These are phyloP conservation scores for Diplotaxis tenuifolia DNA, from an alignment of 345 rosid species.

Conservation along the genomic window DNA sequence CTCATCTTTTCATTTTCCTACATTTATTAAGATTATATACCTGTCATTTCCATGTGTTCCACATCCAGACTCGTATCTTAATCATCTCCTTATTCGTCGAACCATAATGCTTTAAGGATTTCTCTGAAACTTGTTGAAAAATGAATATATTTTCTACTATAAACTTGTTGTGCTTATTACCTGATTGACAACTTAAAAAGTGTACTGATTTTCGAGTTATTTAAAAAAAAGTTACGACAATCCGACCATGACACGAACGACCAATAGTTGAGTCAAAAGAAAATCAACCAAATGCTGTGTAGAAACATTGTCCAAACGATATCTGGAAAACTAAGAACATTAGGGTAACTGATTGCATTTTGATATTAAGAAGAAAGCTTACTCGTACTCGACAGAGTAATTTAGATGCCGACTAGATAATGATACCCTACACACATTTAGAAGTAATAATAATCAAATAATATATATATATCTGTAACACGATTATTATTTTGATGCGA, in stretches of 20 bases:
- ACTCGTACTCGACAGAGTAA: constrained; percentile 23
- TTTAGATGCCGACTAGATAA: constrained; percentile 12
- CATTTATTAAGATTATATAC: no score
- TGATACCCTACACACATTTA: constrained; percentile 25
- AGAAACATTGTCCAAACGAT: constrained; percentile 14
- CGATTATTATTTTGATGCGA: not conserved
- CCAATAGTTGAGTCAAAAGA: not conserved
- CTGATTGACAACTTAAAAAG: not conserved
- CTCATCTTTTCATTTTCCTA: no score
- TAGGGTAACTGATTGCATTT: not conserved
- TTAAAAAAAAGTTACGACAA: not conserved
- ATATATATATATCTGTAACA: not conserved
- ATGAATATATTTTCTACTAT: no score
- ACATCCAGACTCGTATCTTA: no score
- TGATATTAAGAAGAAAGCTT: not conserved
- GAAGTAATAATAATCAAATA: not conserved
- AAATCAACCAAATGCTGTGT: constrained; percentile 1
- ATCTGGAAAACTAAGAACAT: not conserved
- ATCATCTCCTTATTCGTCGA: no score
- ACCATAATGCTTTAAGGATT: no score
- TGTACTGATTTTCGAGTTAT: not conserved
- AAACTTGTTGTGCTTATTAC: no score
- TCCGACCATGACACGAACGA: not conserved
- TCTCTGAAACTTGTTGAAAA: no score
- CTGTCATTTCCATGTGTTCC: no score